These are phyloP conservation scores for Aspergillus tanneri DNA, from an alignment of 2,329 filamentous ascomycete genomes.

Conservation along the genomic window DNA sequence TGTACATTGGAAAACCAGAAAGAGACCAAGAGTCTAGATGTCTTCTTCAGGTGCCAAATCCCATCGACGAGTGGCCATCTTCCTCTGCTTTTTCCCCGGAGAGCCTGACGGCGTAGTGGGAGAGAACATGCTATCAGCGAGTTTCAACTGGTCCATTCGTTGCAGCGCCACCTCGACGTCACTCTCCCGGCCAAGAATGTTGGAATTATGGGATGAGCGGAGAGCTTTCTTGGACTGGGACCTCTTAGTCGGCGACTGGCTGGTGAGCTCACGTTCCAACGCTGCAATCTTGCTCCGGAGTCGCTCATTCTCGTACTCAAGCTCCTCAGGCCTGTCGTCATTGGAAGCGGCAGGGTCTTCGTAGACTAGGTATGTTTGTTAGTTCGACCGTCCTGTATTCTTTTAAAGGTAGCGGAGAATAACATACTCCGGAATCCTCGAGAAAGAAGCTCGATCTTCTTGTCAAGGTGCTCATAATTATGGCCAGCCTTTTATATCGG, in stretches of 20 bases:
- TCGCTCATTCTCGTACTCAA: constrained; percentile 70
- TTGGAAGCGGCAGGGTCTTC: constrained; percentile 51
- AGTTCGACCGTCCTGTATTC: not conserved
- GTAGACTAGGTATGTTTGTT: constrained; percentile 38
- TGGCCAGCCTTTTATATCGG: constrained; percentile 57
- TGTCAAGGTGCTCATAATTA: constrained; percentile 80
- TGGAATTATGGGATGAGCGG: constrained; percentile 28
- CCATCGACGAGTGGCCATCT: constrained; percentile 49
- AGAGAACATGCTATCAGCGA: constrained; percentile 37
- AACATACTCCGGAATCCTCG: constrained; percentile 51
- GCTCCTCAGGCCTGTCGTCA: constrained; percentile 61
- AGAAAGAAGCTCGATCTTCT: constrained; percentile 75
- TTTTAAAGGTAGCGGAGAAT: not conserved
- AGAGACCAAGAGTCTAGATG: constrained; percentile 17
- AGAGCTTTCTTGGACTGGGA: constrained; percentile 35
- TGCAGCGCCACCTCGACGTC: constrained; percentile 41
- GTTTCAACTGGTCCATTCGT: constrained; percentile 41
- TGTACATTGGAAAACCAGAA: not conserved
- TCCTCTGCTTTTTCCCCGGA: constrained; percentile 42
- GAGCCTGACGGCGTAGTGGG: constrained; percentile 26
- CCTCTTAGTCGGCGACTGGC: constrained; percentile 62
- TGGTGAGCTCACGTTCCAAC: constrained; percentile 64
- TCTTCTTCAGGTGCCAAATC: constrained; percentile 47
- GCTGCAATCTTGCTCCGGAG: constrained; percentile 64
- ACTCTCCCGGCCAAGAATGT: constrained; percentile 37